phyloP scores from a whole-genome alignment of 345 rosid species.

The Lumnitzera littorea region DNA sequence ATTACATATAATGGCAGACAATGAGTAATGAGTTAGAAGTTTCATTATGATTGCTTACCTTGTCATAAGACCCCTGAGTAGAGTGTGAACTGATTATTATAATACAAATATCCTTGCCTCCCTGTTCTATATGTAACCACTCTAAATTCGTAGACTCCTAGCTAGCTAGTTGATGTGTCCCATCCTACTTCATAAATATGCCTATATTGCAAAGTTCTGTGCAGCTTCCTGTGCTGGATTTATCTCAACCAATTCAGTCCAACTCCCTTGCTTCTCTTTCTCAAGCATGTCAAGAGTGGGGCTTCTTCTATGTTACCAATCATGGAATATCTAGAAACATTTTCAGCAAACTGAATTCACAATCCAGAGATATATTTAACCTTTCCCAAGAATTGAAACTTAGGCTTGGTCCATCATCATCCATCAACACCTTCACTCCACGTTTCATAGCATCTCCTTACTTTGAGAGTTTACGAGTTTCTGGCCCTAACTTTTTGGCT shows the following conservation, averaged over 20 bases:
- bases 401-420: constrained; percentile 46
- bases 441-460: constrained; percentile 70
- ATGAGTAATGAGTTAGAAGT: constrained; percentile 2
- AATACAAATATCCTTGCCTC: not conserved
- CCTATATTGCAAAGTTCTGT: constrained; percentile 25
- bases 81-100: not conserved
- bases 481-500: constrained; percentile 54
- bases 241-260: constrained; percentile 35
- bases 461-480: constrained; percentile 58
- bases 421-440: constrained; percentile 45
- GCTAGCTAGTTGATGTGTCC: constrained; percentile 7
- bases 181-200: constrained; percentile 23
- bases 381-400: constrained; percentile 50
- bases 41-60: constrained; percentile 11
- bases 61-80: not conserved
- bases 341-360: constrained; percentile 23
- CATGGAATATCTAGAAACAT: constrained; percentile 49
- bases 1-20: constrained; percentile 16
- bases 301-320: constrained; percentile 61
- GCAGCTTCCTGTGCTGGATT: constrained; percentile 60
- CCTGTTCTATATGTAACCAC: constrained; percentile 11
- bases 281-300: constrained; percentile 60
- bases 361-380: constrained; percentile 37
- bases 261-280: constrained; percentile 38
- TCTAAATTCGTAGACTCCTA: constrained; percentile 6